Percentiles rank a stretch among this genome's conserved stretches.
These are phyloP conservation scores for Tetrapyrgos nigripes DNA, from an alignment of 1,284 basidiomycete species.

Conservation along the genomic window DNA sequence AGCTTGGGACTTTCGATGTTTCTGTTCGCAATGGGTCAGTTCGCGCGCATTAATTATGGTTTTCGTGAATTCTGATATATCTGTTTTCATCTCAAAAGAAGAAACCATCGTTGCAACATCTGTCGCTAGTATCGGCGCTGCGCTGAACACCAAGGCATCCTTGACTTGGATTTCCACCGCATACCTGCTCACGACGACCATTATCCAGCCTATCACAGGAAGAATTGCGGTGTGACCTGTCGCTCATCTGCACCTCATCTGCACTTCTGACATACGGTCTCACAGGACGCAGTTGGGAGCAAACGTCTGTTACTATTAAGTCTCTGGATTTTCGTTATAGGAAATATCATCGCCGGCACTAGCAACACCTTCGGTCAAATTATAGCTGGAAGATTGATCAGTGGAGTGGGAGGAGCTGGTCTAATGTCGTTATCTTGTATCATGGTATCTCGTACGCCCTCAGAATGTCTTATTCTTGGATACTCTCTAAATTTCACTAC, in stretches of 20 bases:
- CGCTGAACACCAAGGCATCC: constrained; percentile 34
- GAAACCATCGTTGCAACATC: constrained; percentile 41
- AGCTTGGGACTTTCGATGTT: constrained; percentile 38
- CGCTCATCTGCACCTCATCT: background rate
- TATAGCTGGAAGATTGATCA: constrained; percentile 43
- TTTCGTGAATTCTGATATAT: background rate
- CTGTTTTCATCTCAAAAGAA: constrained; percentile 32
- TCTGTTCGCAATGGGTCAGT: constrained; percentile 38
- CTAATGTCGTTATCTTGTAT: constrained; percentile 46
- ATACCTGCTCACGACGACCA: constrained; percentile 39
- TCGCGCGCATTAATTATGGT: background rate
- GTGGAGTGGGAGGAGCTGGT: constrained; percentile 49
- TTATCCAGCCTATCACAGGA: constrained; percentile 37
- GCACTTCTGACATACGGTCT: background rate
- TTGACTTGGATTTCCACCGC: constrained; percentile 41
- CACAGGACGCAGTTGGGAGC: constrained; percentile 37
- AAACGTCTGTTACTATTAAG: constrained; percentile 34
- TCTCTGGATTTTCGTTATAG: constrained; percentile 46
- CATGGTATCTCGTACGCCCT: constrained; percentile 37
- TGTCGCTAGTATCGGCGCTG: constrained; percentile 35
- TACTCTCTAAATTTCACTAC: background rate
- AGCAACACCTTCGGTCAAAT: constrained; percentile 45
- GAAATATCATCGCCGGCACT: constrained; percentile 47
- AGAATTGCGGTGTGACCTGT: constrained; percentile 31
- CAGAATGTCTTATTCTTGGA: background rate